Conservation (phyloP, 2,329 filamentous ascomycete species). For the Huntiella bhutanensis region DNA sequence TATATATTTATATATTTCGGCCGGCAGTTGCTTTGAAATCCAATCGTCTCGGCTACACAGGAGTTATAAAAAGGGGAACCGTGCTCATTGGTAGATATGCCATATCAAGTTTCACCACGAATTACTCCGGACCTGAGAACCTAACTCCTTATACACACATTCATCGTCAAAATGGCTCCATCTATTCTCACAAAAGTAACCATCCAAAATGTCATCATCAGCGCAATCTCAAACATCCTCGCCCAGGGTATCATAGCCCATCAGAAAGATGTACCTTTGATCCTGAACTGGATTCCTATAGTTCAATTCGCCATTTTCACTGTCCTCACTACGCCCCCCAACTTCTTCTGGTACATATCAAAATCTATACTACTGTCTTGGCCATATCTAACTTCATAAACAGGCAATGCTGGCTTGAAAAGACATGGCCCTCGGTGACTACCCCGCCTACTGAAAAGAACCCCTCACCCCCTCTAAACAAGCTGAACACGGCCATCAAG, state of each 20-base stretch:
- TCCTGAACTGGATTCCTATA: conserved; percentile 47
- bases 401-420: conserved; percentile 60
- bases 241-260: conserved; percentile 52
- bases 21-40: too few species aligned
- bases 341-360: conserved; percentile 54
- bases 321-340: conserved; percentile 56
- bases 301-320: conserved; percentile 63
- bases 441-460: conserved; percentile 19
- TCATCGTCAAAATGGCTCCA: conserved; percentile 7
- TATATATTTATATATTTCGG: too few species aligned
- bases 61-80: too few species aligned
- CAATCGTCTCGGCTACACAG: too few species aligned
- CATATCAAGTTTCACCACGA: too few species aligned
- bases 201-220: conserved; percentile 45
- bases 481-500: conserved; percentile 47
- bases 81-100: too few species aligned
- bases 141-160: too few species aligned
- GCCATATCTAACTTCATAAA: background rate
- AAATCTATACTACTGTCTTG: background rate
- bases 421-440: conserved; percentile 46
- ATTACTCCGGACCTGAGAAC: too few species aligned
- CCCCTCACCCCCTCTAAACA: conserved; percentile 23
- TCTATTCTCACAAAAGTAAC: conserved; percentile 40
- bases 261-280: conserved; percentile 29
- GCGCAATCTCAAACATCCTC: conserved; percentile 49